Percentiles rank a stretch among this genome's conserved stretches.
Evolutionary conservation across 2,329 filamentous ascomycete species (phyloP).

Genomic region (Ophiostoma australiae): DNA sequence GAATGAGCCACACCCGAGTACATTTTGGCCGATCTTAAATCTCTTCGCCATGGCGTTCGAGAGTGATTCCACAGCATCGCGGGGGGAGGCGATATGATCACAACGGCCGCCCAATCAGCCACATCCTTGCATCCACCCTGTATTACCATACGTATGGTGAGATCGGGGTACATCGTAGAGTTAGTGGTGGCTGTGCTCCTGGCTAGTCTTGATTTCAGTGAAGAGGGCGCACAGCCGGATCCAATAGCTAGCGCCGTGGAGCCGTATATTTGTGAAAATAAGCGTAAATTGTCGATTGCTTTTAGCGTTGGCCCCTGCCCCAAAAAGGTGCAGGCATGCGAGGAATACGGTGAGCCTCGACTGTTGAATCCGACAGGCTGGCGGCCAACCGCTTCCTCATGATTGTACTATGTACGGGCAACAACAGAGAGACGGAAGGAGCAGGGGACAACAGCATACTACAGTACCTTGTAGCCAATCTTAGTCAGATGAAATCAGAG

Average conservation of each 20-base stretch:
- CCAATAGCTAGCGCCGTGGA: background rate
- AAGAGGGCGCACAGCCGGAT: background rate
- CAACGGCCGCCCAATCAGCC: background rate
- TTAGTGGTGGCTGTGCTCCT: background rate
- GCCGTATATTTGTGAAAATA: background rate
- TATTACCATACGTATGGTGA: background rate
- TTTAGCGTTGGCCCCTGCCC: background rate
- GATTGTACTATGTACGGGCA: background rate
- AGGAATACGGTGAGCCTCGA: background rate
- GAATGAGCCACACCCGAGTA: too few species aligned
- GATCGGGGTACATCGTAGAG: background rate
- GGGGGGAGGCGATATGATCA: background rate
- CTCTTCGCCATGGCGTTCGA: background rate
- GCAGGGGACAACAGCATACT: background rate
- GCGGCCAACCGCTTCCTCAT: too few species aligned
- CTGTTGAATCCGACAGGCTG: background rate
- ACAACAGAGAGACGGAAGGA: background rate
- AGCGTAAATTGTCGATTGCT: slow-evolving; percentile 6
- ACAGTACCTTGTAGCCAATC: background rate
- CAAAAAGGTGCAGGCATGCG: background rate
- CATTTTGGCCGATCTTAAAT: too few species aligned
- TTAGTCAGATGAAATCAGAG: slow-evolving; percentile 3
- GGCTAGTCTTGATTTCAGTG: background rate
- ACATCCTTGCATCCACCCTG: background rate
- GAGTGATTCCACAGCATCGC: background rate